A percentile compares a stretch with the other conserved stretches of the same genome.
Evolutionary conservation across 768 basidiomycete species (phyloP).

Genomic region (Boletus sp.): DNA sequence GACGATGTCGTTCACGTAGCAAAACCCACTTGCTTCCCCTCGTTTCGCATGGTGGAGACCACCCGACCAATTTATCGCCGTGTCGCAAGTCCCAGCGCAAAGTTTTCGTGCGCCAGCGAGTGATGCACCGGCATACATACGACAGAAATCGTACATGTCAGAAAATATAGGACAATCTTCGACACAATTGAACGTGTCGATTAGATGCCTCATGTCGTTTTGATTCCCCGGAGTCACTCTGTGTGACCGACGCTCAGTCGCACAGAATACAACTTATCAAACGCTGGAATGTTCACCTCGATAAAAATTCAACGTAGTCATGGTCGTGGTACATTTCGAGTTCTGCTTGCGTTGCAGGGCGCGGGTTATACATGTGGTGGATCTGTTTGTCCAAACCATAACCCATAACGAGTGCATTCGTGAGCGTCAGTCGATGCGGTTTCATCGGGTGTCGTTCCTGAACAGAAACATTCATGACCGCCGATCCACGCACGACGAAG

Average conservation of each 20-base stretch:
- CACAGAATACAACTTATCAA: neutral
- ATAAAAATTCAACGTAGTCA: constrained; percentile 96
- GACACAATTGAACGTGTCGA: constrained; percentile 88
- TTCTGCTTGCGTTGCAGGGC: constrained; percentile 85
- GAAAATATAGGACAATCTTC: constrained; percentile 97
- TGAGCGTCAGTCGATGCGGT: constrained; percentile 91
- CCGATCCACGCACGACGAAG: neutral
- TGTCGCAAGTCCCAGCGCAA: constrained; percentile 82
- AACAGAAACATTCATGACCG: constrained; percentile 2
- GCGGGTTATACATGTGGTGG: constrained; percentile 86
- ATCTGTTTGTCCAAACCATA: constrained; percentile 96
- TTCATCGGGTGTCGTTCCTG: constrained; percentile 99
- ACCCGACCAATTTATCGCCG: constrained; percentile 98
- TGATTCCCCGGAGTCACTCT: constrained; percentile 64
- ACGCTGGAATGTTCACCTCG: constrained; percentile 50
- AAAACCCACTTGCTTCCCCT: constrained; percentile 97
- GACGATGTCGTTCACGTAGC: constrained; percentile 97
- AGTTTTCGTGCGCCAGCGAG: constrained; percentile 89
- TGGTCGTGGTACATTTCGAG: constrained; percentile 89
- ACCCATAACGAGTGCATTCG: constrained; percentile 92
- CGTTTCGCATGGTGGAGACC: constrained; percentile 98
- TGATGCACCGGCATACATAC: constrained; percentile 90
- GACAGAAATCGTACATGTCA: constrained; percentile 92
- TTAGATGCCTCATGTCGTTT: constrained; percentile 66
- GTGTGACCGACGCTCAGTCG: neutral